Evolutionary conservation across 179 eudicot genomes (phyloP).

Genomic region (Drosera spatulata): DNA sequence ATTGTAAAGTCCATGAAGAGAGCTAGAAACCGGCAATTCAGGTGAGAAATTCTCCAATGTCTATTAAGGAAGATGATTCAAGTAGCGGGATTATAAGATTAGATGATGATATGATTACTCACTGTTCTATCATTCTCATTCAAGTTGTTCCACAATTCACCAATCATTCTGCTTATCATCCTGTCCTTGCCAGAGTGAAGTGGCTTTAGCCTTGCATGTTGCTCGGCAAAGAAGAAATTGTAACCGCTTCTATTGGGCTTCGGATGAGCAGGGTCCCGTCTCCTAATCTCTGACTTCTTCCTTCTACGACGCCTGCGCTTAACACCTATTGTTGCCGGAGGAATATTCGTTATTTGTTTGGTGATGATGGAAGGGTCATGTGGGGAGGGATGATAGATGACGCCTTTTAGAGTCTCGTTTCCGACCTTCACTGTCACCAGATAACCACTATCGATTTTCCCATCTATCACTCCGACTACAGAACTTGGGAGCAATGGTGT

Average conservation of each 20-base stretch:
- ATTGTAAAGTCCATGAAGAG: not conserved
- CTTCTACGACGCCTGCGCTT: slow-evolving; percentile 57
- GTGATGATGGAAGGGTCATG: slow-evolving; percentile 14
- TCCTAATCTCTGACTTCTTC: slow-evolving; percentile 73
- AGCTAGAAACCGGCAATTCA: too few species aligned
- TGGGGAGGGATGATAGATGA: slow-evolving; percentile 49
- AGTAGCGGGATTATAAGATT: too few species aligned
- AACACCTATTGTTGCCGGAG: slow-evolving; percentile 17
- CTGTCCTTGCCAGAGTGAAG: slow-evolving; percentile 76
- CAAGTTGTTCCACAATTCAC: slow-evolving; percentile 76
- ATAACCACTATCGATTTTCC: slow-evolving; percentile 92
- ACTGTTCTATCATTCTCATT: slow-evolving; percentile 54
- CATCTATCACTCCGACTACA: slow-evolving; percentile 79
- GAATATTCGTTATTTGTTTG: slow-evolving; percentile 5
- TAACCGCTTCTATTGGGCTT: slow-evolving; percentile 19
- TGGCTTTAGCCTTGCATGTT: slow-evolving; percentile 76
- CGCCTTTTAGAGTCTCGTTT: slow-evolving; percentile 64
- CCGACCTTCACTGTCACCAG: slow-evolving; percentile 80
- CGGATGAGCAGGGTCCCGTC: slow-evolving; percentile 83
- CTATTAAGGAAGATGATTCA: too few species aligned
- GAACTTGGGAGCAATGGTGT: slow-evolving; percentile 27
- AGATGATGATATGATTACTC: not conserved
- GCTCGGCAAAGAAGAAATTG: slow-evolving; percentile 92
- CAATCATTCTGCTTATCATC: slow-evolving; percentile 90
- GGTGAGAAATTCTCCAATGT: too few species aligned